phyloP scores from a whole-genome alignment of 768 basidiomycete species.

The Porphyrellus cyaneotinctus region DNA sequence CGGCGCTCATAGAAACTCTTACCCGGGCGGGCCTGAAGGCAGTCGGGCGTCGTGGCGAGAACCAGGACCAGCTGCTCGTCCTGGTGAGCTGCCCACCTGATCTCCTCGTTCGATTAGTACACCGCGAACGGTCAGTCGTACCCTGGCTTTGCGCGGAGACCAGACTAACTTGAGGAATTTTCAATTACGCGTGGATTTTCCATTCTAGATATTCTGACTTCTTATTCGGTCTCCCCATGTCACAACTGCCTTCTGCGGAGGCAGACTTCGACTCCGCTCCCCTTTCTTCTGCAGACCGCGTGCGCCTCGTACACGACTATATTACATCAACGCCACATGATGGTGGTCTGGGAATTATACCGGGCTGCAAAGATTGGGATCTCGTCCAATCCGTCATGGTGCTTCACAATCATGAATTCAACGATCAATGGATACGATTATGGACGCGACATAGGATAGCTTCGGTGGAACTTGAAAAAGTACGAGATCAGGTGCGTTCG shows the following conservation, averaged over 20 bases:
- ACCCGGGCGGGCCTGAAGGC: slow-evolving; percentile 61
- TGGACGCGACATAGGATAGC: slow-evolving; percentile 69
- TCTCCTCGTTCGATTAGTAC: slow-evolving; percentile 60
- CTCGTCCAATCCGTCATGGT: slow-evolving; percentile 78
- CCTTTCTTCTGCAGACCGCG: slow-evolving; percentile 68
- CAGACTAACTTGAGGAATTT: background rate
- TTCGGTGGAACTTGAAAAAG: slow-evolving; percentile 59
- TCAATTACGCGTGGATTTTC: background rate
- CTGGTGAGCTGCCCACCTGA: slow-evolving; percentile 68
- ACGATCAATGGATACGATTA: slow-evolving; percentile 69
- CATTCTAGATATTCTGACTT: slow-evolving; percentile 65
- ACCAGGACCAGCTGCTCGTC: slow-evolving; percentile 68
- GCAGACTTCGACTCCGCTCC: slow-evolving; percentile 42
- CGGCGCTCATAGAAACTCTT: slow-evolving; percentile 56
- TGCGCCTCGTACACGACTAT: slow-evolving; percentile 72
- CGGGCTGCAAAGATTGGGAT: slow-evolving; percentile 68
- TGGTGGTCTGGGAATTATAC: slow-evolving; percentile 80
- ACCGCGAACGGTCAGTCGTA: slow-evolving; percentile 64
- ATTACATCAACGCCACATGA: slow-evolving; percentile 68
- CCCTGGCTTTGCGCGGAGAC: background rate
- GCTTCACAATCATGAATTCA: slow-evolving; percentile 80
- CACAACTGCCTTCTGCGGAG: slow-evolving; percentile 39
- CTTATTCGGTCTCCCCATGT: slow-evolving; percentile 65
- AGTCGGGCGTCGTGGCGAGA: slow-evolving; percentile 74
- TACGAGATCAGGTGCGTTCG: slow-evolving; percentile 65